Evolutionary conservation across 1,284 basidiomycete species (phyloP).

Genomic region (Xerocomus amazonicus): DNA sequence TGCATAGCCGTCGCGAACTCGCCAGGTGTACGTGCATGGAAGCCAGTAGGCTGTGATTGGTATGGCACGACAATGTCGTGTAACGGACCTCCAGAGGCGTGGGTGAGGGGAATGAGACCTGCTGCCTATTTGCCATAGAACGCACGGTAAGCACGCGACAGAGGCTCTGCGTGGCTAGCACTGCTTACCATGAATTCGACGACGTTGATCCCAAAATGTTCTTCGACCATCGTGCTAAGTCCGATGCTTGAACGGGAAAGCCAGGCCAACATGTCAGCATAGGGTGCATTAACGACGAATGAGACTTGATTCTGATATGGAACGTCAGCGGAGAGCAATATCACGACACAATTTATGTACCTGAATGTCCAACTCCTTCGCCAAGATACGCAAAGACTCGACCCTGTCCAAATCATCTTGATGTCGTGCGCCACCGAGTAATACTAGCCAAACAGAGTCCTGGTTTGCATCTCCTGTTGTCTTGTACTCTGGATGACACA

Average conservation of each 20-base stretch:
- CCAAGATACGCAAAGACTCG: slow-evolving; percentile 54
- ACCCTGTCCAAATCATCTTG: slow-evolving; percentile 72
- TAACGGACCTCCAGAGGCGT: slow-evolving; percentile 90
- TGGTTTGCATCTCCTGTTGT: slow-evolving; percentile 12
- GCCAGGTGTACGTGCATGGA: slow-evolving; percentile 70
- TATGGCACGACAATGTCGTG: slow-evolving; percentile 88
- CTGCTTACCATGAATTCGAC: slow-evolving; percentile 91
- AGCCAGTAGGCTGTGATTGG: slow-evolving; percentile 56
- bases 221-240: slow-evolving; percentile 96
- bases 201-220: slow-evolving; percentile 98
- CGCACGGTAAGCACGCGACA: slow-evolving; percentile 13
- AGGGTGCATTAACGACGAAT: slow-evolving; percentile 85
- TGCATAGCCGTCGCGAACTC: slow-evolving; percentile 74
- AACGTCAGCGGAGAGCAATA: slow-evolving; percentile 4
- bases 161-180: background rate
- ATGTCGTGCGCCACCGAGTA: slow-evolving; percentile 87
- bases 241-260: slow-evolving; percentile 79
- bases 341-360: slow-evolving; percentile 36
- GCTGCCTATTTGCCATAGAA: slow-evolving; percentile 61
- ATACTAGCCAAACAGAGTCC: slow-evolving; percentile 50
- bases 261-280: slow-evolving; percentile 63
- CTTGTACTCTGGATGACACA: slow-evolving; percentile 56
- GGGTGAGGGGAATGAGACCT: slow-evolving; percentile 88
- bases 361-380: slow-evolving; percentile 60
- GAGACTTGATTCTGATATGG: slow-evolving; percentile 58